Percentiles rank a stretch among this genome's conserved stretches.
Evolutionary conservation across 306 rosid genomes (phyloP).

Genomic region (Cyclanthera cordifolia): DNA sequence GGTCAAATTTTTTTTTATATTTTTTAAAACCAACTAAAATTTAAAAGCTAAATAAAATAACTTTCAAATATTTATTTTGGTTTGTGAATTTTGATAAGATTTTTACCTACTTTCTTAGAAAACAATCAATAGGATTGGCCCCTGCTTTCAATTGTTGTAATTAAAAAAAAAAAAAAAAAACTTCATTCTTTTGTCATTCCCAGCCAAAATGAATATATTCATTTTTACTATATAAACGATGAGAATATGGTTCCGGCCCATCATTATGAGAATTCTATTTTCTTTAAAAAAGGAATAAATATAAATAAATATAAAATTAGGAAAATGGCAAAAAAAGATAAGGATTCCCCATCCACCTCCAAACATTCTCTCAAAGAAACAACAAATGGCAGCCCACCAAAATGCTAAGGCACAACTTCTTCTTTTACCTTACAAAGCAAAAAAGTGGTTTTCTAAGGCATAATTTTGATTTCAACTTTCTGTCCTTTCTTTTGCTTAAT

Average conservation of each 20-base stretch:
- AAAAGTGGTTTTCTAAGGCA: background rate
- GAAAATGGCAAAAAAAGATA: background rate
- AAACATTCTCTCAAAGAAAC: background rate
- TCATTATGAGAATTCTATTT: background rate
- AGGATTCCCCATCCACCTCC: conserved; percentile 10
- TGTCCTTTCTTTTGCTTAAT: background rate
- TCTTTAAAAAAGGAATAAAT: background rate
- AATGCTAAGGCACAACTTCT: background rate
- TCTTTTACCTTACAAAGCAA: background rate
- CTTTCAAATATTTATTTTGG: no score
- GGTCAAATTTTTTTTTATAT: no score
- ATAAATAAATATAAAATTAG: background rate
- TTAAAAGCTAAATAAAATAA: no score
- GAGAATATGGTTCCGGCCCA: conserved; percentile 6
- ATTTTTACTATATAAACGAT: background rate
- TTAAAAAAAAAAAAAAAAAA: no score
- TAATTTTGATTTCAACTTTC: conserved; percentile 7
- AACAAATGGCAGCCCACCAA: conserved; percentile 11
- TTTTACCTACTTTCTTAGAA: no score
- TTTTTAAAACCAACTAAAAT: no score
- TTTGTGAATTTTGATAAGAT: no score
- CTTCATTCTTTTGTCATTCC: background rate
- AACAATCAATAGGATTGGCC: no score
- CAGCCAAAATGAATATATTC: background rate
- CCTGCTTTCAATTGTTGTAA: no score